Evolutionary conservation across 352 stramenopile genomes (phyloP), one percentile per base, ranked within the genome.

Genomic region (Pythium periplocum): DNA sequence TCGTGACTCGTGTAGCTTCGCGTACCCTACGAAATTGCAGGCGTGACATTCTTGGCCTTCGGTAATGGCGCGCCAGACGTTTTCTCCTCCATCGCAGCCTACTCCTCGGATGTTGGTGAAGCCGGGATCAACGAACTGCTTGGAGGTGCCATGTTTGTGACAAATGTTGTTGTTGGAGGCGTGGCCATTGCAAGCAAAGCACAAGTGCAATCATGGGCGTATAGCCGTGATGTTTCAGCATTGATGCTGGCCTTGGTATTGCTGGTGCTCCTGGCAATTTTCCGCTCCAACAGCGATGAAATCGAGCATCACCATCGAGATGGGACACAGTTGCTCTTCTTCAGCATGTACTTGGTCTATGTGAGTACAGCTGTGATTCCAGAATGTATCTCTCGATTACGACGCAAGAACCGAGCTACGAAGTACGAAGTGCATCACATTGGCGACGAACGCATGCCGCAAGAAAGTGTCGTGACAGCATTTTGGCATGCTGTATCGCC

Each of bases 41-140:
- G 97, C 33, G 96, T 99, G 48, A 98, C 96, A 2, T 93, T 99
- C 42, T 71, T 99, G 38, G 95, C 96, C 36, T 96, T 99, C 51
- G 97, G 96, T 10, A 99, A 99, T 73, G 83, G 97, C 55, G 96
- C 96, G 10, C 95, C 96, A 2, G 97, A 99, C 70, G 95, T 99
- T 0, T 98, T 97, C 50, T 96, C 90, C 2, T 78, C 87, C 3
- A 81, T 97, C 53, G 88, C 90, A 0, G 81, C 86, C n/a, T 96
- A 93, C 51, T 74, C 74, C 5, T 90, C 79, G 2, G 83, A 72
- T 1, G 73, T 86, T 7, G 75, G 69, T 11, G 77, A 86, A 37
- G 72, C 79, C 30, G 92, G 87, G 32, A 76, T 98, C 50, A 98
- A 97, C 38, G 94, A 96, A 42, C 72, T 99, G 3, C 90, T 98